Percentiles rank a stretch among this genome's conserved stretches.
Conservation (phyloP, 257 asterid species). For the Plantago major region DNA sequence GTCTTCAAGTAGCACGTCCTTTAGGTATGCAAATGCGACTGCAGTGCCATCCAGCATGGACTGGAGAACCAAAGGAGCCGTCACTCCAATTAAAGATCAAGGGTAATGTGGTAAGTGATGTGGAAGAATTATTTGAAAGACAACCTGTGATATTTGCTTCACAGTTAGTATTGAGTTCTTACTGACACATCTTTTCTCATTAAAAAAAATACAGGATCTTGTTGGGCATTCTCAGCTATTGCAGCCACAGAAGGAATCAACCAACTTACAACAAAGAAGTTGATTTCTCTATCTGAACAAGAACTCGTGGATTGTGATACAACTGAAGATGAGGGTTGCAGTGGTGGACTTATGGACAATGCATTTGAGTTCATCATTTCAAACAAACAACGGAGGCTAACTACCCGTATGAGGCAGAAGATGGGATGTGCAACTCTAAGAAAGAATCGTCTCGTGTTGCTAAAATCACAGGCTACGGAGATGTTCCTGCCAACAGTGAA, state of each 20-base stretch:
- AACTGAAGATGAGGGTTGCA: slow-evolving; percentile 1
- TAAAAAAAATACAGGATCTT: background rate
- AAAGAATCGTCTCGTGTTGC: background rate
- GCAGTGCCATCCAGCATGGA: slow-evolving; percentile 17
- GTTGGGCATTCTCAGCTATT: slow-evolving; percentile 13
- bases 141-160: no score
- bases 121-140: no score
- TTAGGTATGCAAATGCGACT: slow-evolving; percentile 7
- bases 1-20: background rate
- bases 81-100: slow-evolving; percentile 45
- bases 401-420: slow-evolving; percentile 8
- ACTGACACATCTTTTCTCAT: background rate
- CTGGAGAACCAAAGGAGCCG: slow-evolving; percentile 55
- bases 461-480: slow-evolving; percentile 8
- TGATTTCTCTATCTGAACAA: slow-evolving; percentile 8
- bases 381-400: slow-evolving; percentile 5
- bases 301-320: slow-evolving; percentile 13
- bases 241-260: slow-evolving; percentile 7
- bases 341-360: slow-evolving; percentile 7
- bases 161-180: background rate
- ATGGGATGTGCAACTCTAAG: background rate
- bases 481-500: slow-evolving; percentile 10
- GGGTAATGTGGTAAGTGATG: slow-evolving; percentile 44
- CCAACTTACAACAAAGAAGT: slow-evolving; percentile 1
- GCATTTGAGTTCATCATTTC: slow-evolving; percentile 5